A percentile compares a stretch with the other conserved stretches of the same genome.
These are phyloP conservation scores for Alternaria infectoria DNA, from an alignment of 2,329 filamentous ascomycete species.

Conservation along the genomic window DNA sequence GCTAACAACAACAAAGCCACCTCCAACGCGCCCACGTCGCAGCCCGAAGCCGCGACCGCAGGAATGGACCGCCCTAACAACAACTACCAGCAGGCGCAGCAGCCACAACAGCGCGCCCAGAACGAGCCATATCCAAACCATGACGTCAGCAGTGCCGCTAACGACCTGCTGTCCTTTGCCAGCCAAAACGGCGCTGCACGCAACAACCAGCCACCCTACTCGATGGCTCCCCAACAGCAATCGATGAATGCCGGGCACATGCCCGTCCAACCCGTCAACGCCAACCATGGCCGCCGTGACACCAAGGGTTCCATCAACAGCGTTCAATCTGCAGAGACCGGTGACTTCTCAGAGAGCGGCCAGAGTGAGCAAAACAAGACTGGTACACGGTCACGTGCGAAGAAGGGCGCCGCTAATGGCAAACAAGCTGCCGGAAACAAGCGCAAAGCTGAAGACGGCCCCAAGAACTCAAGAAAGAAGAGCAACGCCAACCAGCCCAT, in stretches of 20 bases:
- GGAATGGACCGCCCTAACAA: constrained; percentile 64
- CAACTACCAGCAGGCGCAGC: constrained; percentile 55
- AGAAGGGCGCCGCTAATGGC: constrained; percentile 45
- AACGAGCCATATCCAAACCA: constrained; percentile 80
- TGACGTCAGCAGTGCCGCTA: constrained; percentile 91
- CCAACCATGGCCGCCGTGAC: constrained; percentile 59
- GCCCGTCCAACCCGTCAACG: constrained; percentile 54
- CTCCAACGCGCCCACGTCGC: constrained; percentile 52
- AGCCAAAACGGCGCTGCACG: constrained; percentile 66
- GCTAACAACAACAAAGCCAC: constrained; percentile 51
- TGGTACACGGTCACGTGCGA: constrained; percentile 49
- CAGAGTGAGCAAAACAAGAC: constrained; percentile 69
- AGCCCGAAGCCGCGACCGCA: constrained; percentile 50
- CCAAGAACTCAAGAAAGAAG: constrained; percentile 72
- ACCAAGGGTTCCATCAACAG: constrained; percentile 63
- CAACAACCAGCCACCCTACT: constrained; percentile 58
- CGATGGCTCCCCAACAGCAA: constrained; percentile 51
- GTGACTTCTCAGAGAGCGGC: constrained; percentile 74
- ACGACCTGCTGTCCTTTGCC: constrained; percentile 89
- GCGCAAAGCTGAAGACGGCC: constrained; percentile 77
- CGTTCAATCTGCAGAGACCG: constrained; percentile 63
- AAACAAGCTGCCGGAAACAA: constrained; percentile 55
- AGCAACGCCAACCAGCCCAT: constrained; percentile 61
- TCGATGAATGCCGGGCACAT: constrained; percentile 55
- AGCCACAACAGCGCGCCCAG: constrained; percentile 46